A percentile compares a stretch with the other conserved stretches of the same genome.
Evolutionary conservation across 1,139 yeast species (phyloP).

Genomic region (Kodamaea sp.): DNA sequence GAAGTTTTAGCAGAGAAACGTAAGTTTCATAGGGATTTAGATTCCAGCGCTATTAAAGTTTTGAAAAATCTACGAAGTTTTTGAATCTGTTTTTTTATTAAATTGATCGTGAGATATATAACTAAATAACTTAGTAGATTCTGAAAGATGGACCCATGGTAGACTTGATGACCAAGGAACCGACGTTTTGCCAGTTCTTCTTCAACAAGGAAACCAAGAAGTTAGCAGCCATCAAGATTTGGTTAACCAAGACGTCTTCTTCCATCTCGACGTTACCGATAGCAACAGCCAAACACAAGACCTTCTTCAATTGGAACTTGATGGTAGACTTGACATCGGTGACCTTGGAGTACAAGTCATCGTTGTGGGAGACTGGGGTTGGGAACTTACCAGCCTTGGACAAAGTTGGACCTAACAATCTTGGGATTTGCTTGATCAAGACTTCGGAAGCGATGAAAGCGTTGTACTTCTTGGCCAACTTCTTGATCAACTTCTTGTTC

Average conservation of each 20-base stretch:
- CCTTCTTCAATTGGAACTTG: constrained; percentile 99
- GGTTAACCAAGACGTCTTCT: constrained; percentile 94
- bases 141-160: constrained; percentile 99
- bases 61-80: no score
- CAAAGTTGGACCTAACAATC: constrained; percentile 99
- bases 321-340: constrained; percentile 98
- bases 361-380: constrained; percentile 99
- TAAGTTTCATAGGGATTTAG: no score
- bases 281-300: constrained; percentile 87
- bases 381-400: constrained; percentile 99
- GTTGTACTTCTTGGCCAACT: constrained; percentile 99
- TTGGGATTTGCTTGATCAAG: constrained; percentile 99
- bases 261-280: constrained; percentile 99
- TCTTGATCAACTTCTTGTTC: constrained; percentile 99
- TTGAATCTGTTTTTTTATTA: no score
- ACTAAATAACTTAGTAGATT: constrained; percentile 71
- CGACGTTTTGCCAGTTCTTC: constrained; percentile 99
- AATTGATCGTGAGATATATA: constrained; percentile 8
- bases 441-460: constrained; percentile 99
- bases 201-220: constrained; percentile 98
- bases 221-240: constrained; percentile 98
- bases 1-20: no score
- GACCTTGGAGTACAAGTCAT: constrained; percentile 95
- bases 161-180: constrained; percentile 98
- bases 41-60: no score